phyloP scores from a whole-genome alignment of 306 rosid genomes.

The Sindora glabra region DNA sequence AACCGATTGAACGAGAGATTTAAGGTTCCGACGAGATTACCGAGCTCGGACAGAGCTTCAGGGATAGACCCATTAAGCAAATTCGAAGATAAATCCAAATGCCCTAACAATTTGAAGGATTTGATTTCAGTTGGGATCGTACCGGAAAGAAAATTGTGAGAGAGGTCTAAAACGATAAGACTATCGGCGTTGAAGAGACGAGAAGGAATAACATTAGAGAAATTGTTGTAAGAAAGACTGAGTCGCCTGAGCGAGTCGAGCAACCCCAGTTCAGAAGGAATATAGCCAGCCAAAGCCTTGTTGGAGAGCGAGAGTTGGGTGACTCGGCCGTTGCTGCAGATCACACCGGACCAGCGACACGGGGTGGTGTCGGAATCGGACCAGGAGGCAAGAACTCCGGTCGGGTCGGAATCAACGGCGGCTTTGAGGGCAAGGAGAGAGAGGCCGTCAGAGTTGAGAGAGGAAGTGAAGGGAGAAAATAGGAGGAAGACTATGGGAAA shows the following conservation, averaged over 20 bases:
- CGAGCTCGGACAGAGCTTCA: too few relatives aligned
- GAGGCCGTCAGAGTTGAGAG: conserved; percentile 67
- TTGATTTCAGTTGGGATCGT: too few relatives aligned
- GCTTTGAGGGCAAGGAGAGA: conserved; percentile 76
- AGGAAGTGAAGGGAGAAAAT: background rate
- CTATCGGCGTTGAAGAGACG: background rate
- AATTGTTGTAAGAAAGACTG: conserved; percentile 47
- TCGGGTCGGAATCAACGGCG: conserved; percentile 60
- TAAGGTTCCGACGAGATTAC: too few relatives aligned
- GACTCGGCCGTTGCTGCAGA: conserved; percentile 48
- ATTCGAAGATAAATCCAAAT: too few relatives aligned
- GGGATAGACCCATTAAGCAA: too few relatives aligned
- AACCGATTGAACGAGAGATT: conserved; percentile 37
- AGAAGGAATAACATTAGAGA: conserved; percentile 41
- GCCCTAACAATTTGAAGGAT: too few relatives aligned
- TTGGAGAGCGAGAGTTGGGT: conserved; percentile 45
- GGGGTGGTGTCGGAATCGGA: conserved; percentile 54
- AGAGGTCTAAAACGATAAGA: conserved; percentile 11
- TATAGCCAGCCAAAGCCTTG: conserved; percentile 55
- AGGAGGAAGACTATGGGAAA: background rate
- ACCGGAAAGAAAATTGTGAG: too few relatives aligned
- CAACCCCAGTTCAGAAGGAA: conserved; percentile 69
- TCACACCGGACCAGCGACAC: conserved; percentile 67
- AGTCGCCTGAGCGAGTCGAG: conserved; percentile 49
- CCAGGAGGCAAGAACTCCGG: conserved; percentile 46